These are phyloP conservation scores for Larix sibirica DNA, from an alignment of 83 land plant genomes.

Conservation along the genomic window DNA sequence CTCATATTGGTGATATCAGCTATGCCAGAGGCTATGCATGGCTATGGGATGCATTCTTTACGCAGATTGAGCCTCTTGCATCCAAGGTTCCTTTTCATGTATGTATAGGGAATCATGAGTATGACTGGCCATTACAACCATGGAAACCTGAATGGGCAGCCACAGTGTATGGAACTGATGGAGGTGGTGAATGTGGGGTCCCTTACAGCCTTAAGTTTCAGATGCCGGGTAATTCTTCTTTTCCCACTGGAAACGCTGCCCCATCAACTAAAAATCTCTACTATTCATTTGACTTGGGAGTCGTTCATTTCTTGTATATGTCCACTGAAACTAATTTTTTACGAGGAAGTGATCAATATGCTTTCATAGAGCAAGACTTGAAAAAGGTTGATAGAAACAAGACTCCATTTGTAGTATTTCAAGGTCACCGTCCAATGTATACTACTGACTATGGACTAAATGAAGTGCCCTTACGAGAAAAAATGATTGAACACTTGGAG, in stretches of 20 bases:
- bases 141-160: conserved; percentile 85
- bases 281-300: conserved; percentile 73
- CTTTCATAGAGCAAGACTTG: conserved; percentile 67
- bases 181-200: conserved; percentile 97
- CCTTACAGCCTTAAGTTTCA: conserved; percentile 87
- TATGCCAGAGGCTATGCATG: conserved; percentile 92
- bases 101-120: conserved; percentile 96
- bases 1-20: conserved; percentile 94
- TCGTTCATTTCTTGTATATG: conserved; percentile 84
- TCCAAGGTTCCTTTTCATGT: conserved; percentile 81
- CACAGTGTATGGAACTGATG: conserved; percentile 57
- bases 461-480: conserved; percentile 38
- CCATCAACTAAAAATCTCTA: conserved; percentile 77
- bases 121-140: conserved; percentile 90
- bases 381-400: conserved; percentile 65
- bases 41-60: conserved; percentile 90
- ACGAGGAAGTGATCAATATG: conserved; percentile 75
- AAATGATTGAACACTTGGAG: conserved; percentile 65
- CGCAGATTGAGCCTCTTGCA: conserved; percentile 80
- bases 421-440: conserved; percentile 97
- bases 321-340: conserved; percentile 91
- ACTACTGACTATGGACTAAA: conserved; percentile 59
- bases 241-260: conserved; percentile 65
- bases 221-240: conserved; percentile 89
- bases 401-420: conserved; percentile 87